phyloP scores from a whole-genome alignment of 176 grass and related monocot species.

The Oryza officinalis region DNA sequence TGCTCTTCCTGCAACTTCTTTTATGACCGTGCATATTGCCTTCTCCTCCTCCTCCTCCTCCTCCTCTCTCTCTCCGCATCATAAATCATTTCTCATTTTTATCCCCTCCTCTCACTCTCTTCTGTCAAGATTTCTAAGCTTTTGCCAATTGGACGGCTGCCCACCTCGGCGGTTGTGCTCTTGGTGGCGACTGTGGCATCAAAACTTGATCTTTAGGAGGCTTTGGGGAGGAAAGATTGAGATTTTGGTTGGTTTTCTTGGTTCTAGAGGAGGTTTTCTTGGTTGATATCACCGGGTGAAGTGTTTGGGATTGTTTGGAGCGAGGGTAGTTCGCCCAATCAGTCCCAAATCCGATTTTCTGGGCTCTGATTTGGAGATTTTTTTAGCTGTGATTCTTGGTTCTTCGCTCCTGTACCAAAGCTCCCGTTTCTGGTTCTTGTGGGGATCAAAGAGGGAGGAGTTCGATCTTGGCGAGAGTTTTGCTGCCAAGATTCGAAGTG shows the following conservation, averaged over 20 bases:
- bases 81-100: constrained; percentile 1
- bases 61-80: constrained; percentile 9
- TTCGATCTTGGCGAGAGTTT: not conserved
- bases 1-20: constrained; percentile 23
- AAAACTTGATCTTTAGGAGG: constrained; percentile 39
- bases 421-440: constrained; percentile 9
- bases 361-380: constrained; percentile 20
- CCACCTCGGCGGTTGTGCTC: constrained; percentile 28
- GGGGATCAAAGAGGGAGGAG: not conserved
- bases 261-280: constrained; percentile 18
- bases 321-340: not conserved
- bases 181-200: constrained; percentile 22
- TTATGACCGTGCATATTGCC: not conserved
- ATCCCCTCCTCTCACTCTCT: constrained; percentile 25
- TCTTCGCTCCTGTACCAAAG: not conserved
- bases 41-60: not conserved
- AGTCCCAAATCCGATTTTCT: not conserved
- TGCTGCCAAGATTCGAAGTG: constrained; percentile 13
- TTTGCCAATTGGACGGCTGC: constrained; percentile 38
- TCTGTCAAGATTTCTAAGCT: constrained; percentile 15
- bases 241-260: constrained; percentile 32
- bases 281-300: not conserved
- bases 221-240: constrained; percentile 33
- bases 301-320: not conserved
- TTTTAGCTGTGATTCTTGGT: not conserved